Evolutionary conservation across 2,329 filamentous ascomycete genomes (phyloP), one percentile per base, ranked within the genome.

Genomic region (Arthroderma uncinatum): DNA sequence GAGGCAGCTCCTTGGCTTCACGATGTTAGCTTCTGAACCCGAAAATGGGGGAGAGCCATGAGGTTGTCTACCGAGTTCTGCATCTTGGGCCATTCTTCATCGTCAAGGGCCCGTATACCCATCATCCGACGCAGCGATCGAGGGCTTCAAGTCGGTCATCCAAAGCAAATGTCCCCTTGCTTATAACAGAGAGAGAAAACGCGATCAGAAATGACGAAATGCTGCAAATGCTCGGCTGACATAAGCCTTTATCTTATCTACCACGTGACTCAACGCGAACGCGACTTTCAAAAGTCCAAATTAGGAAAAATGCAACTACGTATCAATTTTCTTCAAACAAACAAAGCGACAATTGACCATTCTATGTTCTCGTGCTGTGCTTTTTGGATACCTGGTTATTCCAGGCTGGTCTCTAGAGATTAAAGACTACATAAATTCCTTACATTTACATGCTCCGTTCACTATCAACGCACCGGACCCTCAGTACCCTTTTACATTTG

Each of bases 1-100:
- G 80, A 55, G 87, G 85, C 61, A 78, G 76, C 53, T 84, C 78
- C 59, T 79, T 75, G 71, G 85, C 82, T 50, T 50, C 47, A 12
- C 8, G 14, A 33, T 50, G 47, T 50, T 34, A 50, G 47, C 19
- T 14, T 28, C 7, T 47, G 36, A 23, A 30, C 54, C 25, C 54
- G 50, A 52, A 34, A 40, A 21, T 23, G 10, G 53, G 23, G 28
- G 8, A 52, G 8, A n/a, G n/a, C n/a, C n/a, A 25, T 23, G 14
- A 28, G 8, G n/a, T n/a, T 5, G 16, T 34, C 48, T 57, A 73
- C 71, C 67, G 59, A 64, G 67, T 60, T 62, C 63, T 59, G 57
- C 64, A 59, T 67, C 69, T 65, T 63, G 67, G 63, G 67, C 67
- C 72, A 74, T 74, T 54, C 66, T 71, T 72, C 72, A 74, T 73